These are phyloP conservation scores for Glycine latifolia DNA, from an alignment of 306 rosid species.

Conservation along the genomic window DNA sequence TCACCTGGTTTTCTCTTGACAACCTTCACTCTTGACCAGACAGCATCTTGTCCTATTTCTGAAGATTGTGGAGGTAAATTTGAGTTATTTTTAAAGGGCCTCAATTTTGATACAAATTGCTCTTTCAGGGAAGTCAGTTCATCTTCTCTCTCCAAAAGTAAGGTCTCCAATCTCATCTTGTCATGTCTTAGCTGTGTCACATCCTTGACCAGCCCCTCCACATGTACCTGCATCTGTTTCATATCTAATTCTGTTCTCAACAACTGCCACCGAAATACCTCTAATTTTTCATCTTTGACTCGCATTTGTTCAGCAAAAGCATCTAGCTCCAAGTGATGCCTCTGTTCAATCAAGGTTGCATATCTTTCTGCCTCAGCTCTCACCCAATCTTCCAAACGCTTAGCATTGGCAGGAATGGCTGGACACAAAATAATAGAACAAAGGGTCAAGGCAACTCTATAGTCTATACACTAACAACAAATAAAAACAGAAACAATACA, in stretches of 20 bases:
- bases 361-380: constrained; percentile 86
- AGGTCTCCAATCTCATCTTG: constrained; percentile 71
- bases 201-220: constrained; percentile 74
- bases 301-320: constrained; percentile 93
- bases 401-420: constrained; percentile 69
- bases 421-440: constrained; percentile 23
- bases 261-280: constrained; percentile 82
- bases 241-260: constrained; percentile 82
- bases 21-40: constrained; percentile 59
- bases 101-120: constrained; percentile 66
- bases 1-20: constrained; percentile 59
- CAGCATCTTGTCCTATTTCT: constrained; percentile 51
- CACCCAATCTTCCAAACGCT: constrained; percentile 82
- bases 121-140: constrained; percentile 67
- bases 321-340: constrained; percentile 88
- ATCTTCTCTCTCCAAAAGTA: constrained; percentile 67
- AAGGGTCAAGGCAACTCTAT: constrained; percentile 26
- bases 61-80: constrained; percentile 51
- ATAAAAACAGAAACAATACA: background rate
- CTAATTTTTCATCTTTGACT: constrained; percentile 86
- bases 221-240: constrained; percentile 77
- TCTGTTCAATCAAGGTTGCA: constrained; percentile 70
- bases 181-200: constrained; percentile 76
- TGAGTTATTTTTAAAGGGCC: constrained; percentile 50
- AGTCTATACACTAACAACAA: constrained; percentile 15